Evolutionary conservation across 768 basidiomycete genomes (phyloP).

Genomic region (Hydnomerulius pinastri): DNA sequence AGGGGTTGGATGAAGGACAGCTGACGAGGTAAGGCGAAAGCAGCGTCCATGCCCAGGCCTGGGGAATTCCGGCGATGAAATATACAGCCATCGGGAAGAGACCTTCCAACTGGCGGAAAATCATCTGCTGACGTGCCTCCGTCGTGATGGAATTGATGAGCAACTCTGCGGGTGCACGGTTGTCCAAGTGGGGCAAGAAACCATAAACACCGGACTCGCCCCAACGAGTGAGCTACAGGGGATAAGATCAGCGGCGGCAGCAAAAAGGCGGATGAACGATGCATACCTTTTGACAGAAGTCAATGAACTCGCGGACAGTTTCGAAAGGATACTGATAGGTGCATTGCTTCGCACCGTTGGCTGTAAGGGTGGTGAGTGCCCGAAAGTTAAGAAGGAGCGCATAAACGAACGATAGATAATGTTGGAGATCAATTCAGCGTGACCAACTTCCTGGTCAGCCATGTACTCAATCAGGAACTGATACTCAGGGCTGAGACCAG

Average conservation of each 20-base stretch:
- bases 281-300: constrained; percentile 55
- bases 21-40: constrained; percentile 51
- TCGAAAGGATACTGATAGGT: constrained; percentile 57
- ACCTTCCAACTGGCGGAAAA: constrained; percentile 63
- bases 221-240: constrained; percentile 43
- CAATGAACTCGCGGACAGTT: constrained; percentile 58
- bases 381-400: not conserved
- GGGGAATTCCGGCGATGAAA: constrained; percentile 59
- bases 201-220: constrained; percentile 65
- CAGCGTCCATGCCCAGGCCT: constrained; percentile 64
- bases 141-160: constrained; percentile 59
- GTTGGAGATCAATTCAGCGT: constrained; percentile 55
- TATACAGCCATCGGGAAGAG: constrained; percentile 61
- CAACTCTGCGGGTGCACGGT: constrained; percentile 51
- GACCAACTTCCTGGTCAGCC: constrained; percentile 66
- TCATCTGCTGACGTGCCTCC: constrained; percentile 66
- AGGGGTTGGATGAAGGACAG: constrained; percentile 56
- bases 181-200: constrained; percentile 65
- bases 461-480: constrained; percentile 59
- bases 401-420: constrained; percentile 44
- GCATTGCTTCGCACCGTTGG: constrained; percentile 54
- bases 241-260: not conserved
- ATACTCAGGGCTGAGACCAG: constrained; percentile 54
- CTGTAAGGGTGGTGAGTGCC: constrained; percentile 13
- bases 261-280: not conserved